Evolutionary conservation across 2,329 filamentous ascomycete species (phyloP).

Genomic region (Cordyceps sp.): DNA sequence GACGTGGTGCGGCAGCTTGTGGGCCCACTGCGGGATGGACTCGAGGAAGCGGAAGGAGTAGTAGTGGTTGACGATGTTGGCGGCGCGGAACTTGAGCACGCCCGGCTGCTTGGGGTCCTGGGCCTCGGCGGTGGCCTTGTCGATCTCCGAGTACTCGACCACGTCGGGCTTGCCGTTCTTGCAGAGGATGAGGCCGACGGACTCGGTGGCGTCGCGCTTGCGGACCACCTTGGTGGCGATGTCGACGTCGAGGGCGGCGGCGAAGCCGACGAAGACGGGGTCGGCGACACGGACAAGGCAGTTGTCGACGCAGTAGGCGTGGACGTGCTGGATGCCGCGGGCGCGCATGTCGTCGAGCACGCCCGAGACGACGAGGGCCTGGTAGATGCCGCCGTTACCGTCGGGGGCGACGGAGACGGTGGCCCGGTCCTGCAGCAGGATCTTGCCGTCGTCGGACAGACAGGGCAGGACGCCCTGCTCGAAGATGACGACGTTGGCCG

Average conservation of each 20-base stretch:
- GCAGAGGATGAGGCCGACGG: constrained; percentile 81
- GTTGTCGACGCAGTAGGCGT: constrained; percentile 98
- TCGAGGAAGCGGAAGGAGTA: constrained; percentile 91
- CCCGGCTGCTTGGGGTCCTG: constrained; percentile 65
- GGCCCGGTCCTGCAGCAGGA: constrained; percentile 77
- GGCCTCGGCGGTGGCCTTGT: constrained; percentile 74
- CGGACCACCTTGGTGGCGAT: constrained; percentile 99
- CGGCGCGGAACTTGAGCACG: constrained; percentile 87
- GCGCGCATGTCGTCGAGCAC: constrained; percentile 77
- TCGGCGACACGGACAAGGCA: constrained; percentile 98
- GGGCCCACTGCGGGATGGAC: constrained; percentile 70
- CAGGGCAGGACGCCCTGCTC: constrained; percentile 95
- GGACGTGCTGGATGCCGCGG: constrained; percentile 84
- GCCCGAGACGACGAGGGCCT: constrained; percentile 65
- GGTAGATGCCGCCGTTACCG: constrained; percentile 93
- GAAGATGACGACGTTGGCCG: constrained; percentile 80
- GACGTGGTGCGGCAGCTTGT: constrained; percentile 85
- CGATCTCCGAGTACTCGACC: constrained; percentile 97
- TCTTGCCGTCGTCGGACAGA: constrained; percentile 96
- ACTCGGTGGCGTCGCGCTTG: constrained; percentile 92
- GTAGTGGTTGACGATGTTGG: constrained; percentile 99
- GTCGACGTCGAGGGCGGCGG: constrained; percentile 74
- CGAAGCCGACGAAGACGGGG: constrained; percentile 87
- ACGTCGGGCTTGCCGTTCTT: constrained; percentile 96
- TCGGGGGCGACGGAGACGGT: constrained; percentile 91